Base-by-base conservation (phyloP, 768 basidiomycete species). In the Crepidotus variabilis region DNA sequence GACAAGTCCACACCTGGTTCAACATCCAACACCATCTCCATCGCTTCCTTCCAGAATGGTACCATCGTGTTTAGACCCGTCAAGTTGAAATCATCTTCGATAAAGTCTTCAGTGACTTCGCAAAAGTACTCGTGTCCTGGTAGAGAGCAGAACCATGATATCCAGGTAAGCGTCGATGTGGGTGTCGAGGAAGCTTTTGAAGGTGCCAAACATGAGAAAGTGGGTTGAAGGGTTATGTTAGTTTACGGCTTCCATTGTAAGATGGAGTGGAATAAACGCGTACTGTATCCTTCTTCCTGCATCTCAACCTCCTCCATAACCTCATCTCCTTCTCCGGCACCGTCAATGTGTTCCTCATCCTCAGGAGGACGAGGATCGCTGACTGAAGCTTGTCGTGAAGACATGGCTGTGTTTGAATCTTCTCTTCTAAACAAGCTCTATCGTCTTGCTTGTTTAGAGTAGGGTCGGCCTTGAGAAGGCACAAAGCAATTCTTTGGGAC, bases 1-100 rank as follows among this genome's bases (percentile, higher is more conserved):
- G 52, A 57, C 35, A 46, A 43, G 65, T 62, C 61, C 87, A 71
- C 69, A 95, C 96, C 94, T 78, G 97, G 94, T 74, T 99, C 97
- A 52, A 98, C 96, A 74, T 99, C 97, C 62, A 99, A 74, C 14
- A 99, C 94, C 97, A 99, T 99, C 76, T 99, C 97, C 88, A 99
- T 91, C 47, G 97, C 97, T 71, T 99, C 97, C 71, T 98, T 98
- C 94, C 96, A 99, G 70, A 99, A 99, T 7, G 97, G 97, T 16
- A 98, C 97, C 87, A 95, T 87, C 32, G 83, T 82, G 67, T 94
- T 96, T 69, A 99, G 74, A 6, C 97, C 97, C 5, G 97, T 99
- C 36, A 99, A 78, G 75, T 99, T 99, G 78, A 99, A 99, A 69
- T 98, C 93, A 74, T 99, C 97, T 71, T 98, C 94, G 70, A 99